Conservation (phyloP, 2,329 filamentous ascomycete genomes). For the Xylaria sp. region DNA sequence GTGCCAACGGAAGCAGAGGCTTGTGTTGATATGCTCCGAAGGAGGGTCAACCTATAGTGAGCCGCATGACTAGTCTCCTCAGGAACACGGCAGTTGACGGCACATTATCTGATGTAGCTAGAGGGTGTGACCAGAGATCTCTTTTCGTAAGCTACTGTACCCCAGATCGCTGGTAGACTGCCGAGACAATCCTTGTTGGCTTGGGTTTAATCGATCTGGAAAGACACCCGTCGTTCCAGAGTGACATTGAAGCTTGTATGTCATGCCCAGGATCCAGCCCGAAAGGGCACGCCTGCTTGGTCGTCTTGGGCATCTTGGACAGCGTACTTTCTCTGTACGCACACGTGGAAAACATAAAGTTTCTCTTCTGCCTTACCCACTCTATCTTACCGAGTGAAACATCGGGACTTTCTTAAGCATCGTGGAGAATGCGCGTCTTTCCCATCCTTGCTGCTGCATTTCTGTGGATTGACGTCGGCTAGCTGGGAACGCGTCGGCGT, state of each 20-base stretch:
- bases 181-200: constrained; percentile 18
- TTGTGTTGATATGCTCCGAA: constrained; percentile 16
- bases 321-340: neutral
- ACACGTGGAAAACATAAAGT: constrained; percentile 26
- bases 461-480: constrained; percentile 18
- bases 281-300: neutral
- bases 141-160: constrained; percentile 26
- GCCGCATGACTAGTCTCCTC: constrained; percentile 22
- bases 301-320: neutral
- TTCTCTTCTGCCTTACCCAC: constrained; percentile 18
- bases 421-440: constrained; percentile 30
- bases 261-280: constrained; percentile 20
- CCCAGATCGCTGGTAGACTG: constrained; percentile 26
- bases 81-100: constrained; percentile 29
- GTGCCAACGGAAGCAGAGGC: constrained; percentile 17
- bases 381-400: constrained; percentile 38
- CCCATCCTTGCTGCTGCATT: constrained; percentile 19
- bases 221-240: constrained; percentile 35
- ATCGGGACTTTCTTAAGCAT: constrained; percentile 38
- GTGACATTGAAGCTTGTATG: constrained; percentile 31
- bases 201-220: constrained; percentile 32
- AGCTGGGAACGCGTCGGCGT: constrained; percentile 24
- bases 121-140: constrained; percentile 21
- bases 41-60: constrained; percentile 23
- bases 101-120: constrained; percentile 17